Base-by-base conservation (phyloP, 2,329 filamentous ascomycete genomes). In the Fusarium sp. region DNA sequence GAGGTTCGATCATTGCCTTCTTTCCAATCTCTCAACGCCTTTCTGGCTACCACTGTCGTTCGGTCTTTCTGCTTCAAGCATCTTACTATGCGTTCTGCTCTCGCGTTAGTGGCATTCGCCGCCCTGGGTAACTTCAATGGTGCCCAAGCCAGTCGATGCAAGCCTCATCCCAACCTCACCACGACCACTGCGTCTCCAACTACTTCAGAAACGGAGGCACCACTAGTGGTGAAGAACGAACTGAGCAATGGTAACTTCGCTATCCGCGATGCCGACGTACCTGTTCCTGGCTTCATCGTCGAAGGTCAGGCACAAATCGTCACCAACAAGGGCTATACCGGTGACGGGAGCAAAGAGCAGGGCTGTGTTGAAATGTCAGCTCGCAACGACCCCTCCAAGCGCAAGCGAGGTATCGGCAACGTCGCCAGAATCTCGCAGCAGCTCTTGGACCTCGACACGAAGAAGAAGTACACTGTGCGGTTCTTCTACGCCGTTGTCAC, bases 401-500 rank as follows among this genome's bases (percentile, higher is more conserved):
- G 49, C 13, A 67, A 72, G 47, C 44, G 70, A 46, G 46, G 30
- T 0, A 18, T 70, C 2, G 61, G 69, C 6, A 40, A 55, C 1
- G 47, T 37, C 0, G 68, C 47, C 1, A 40, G 29, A 0, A 58
- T 72, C 4, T 64, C 66, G 1, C 70, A 72, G 22, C 51, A 67
- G 14, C n/a, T 72, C 0, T 25, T 10, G 3, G 27, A 56, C 0
- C 53, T 73, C 1, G 42, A 67, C 13, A 30, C 13, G 0, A 49
- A 27, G 13, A 48, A 51, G 9, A 57, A 57, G 3, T 72, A 73
- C 44, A 73, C 71, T 0, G 18, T 73, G 24, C 71, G 63, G 0
- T 73, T 73, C 60, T 73, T 63, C 25, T 63, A 72, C 2, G 53
- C 59, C 3, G 51, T 72, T 1, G 9, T 69, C 3, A 70, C 58